Percentiles rank a stretch among this genome's conserved stretches.
phyloP scores from a whole-genome alignment of 176 grass and related monocot genomes.

The Avena atlantica region DNA sequence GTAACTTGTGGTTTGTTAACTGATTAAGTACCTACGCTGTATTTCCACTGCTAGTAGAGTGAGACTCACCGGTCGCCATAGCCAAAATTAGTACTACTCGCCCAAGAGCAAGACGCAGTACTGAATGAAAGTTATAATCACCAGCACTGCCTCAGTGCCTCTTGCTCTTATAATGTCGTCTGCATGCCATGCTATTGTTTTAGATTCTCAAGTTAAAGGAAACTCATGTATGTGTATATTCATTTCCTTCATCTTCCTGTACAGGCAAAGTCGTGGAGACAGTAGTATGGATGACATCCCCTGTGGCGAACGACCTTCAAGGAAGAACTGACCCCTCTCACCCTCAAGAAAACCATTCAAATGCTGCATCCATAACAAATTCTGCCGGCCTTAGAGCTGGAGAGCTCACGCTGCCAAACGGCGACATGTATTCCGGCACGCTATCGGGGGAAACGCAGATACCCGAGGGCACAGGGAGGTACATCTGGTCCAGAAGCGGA shows the following conservation, averaged over 20 bases:
- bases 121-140: background rate
- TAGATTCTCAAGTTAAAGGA: background rate
- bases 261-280: background rate
- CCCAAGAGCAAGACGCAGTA: background rate
- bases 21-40: background rate
- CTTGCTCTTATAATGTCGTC: background rate
- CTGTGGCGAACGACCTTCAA: background rate
- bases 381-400: constrained; percentile 51
- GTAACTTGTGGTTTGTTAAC: background rate
- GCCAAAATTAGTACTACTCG: background rate
- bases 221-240: background rate
- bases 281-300: constrained; percentile 11
- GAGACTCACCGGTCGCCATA: background rate
- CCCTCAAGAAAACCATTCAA: constrained; percentile 45
- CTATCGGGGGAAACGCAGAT: constrained; percentile 46
- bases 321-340: background rate
- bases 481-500: constrained; percentile 67
- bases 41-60: background rate
- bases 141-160: background rate
- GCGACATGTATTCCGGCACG: constrained; percentile 75
- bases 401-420: constrained; percentile 64
- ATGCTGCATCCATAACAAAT: constrained; percentile 37
- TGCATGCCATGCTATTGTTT: background rate
- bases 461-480: constrained; percentile 81
- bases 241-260: background rate